Conservation (phyloP, 2,329 filamentous ascomycete genomes). For the Diaporthe longicolla region DNA sequence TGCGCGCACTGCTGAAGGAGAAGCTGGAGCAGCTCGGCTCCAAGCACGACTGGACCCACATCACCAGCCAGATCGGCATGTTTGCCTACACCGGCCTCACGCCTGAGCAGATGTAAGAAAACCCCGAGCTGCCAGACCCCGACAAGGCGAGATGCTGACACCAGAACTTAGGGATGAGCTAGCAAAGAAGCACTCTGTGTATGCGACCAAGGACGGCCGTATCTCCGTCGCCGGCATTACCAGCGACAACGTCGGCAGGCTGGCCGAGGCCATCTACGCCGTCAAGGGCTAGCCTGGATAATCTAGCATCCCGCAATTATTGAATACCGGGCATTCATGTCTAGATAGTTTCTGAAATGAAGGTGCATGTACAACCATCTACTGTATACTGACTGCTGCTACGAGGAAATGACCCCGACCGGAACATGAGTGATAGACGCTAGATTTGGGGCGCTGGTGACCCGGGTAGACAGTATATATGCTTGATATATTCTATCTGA, state of each 20-base stretch:
- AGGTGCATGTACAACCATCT: not conserved
- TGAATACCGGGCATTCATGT: not conserved
- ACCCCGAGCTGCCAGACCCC: not conserved
- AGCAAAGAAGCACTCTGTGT: constrained; percentile 96
- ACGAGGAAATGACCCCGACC: not conserved
- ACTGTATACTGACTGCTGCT: not conserved
- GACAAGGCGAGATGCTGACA: not conserved
- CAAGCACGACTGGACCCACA: constrained; percentile 99
- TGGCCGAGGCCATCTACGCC: constrained; percentile 88
- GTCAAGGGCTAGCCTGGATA: constrained; percentile 73
- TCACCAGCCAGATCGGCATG: constrained; percentile 99
- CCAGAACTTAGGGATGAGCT: constrained; percentile 68
- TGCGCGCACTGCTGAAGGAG: constrained; percentile 93
- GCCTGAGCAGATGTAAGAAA: constrained; percentile 81
- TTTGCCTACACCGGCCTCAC: constrained; percentile 97
- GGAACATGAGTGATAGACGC: constrained; percentile 6
- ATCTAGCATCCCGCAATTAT: not conserved
- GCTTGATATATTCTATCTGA: not conserved
- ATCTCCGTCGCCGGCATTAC: constrained; percentile 91
- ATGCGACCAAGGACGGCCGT: constrained; percentile 92
- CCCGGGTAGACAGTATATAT: not conserved
- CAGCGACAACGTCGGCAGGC: constrained; percentile 80
- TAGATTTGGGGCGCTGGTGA: not conserved
- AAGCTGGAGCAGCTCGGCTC: constrained; percentile 96
- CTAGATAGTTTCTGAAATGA: constrained; percentile 1